Evolutionary conservation across 495 filamentous ascomycete genomes (phyloP), one percentile per base, ranked within the genome.

Genomic region (Aeminium ludgeri): DNA sequence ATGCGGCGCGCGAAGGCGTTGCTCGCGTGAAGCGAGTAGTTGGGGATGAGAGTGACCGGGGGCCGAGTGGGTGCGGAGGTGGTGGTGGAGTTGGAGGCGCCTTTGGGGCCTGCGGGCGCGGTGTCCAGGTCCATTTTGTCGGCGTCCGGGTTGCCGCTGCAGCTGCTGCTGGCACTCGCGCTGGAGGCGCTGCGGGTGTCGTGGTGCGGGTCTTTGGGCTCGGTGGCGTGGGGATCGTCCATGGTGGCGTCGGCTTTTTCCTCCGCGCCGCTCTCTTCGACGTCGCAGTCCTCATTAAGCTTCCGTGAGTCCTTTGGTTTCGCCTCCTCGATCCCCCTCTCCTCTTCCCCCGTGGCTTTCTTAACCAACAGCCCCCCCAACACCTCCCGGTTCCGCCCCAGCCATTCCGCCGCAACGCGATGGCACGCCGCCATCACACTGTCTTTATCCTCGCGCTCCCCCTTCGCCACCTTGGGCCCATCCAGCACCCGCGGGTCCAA

Each of bases 21-120:
- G 5, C 79, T 77, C 0, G 73, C 72, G 1, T 76, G 81, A 11
- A 96, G 72, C 43, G 80, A 74, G 56, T 78, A 94, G 12, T 75
- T 73, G 0, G 81, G 73, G 1, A 92, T 59, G 6, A 94, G 57
- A 2, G 83, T 73, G n/a, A 92, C 64, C 0, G 82, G 84, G 19
- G n/a, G n/a, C n/a, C n/a, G n/a, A n/a, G 45, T 54, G 33, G 45
- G 13, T 6, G 16, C 17, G 32, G 18, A 8, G 7, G 25, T 11
- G 16, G 34, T 27, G 11, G 27, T 15, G 34, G 25, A 53, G 25
- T 19, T 37, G 36, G 41, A 18, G 34, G 15, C 32, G 3, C 36
- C 10, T 34, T 36, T 38, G 18, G 49, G 13, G n/a, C 36, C 11
- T 16, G 11, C 27, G 20, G 23, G 5, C 10, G 39, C 30, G 19